Percentiles rank a stretch among this genome's conserved stretches.
Evolutionary conservation across 208 protist species (phyloP).

Genomic region (Trypanosoma brucei): DNA sequence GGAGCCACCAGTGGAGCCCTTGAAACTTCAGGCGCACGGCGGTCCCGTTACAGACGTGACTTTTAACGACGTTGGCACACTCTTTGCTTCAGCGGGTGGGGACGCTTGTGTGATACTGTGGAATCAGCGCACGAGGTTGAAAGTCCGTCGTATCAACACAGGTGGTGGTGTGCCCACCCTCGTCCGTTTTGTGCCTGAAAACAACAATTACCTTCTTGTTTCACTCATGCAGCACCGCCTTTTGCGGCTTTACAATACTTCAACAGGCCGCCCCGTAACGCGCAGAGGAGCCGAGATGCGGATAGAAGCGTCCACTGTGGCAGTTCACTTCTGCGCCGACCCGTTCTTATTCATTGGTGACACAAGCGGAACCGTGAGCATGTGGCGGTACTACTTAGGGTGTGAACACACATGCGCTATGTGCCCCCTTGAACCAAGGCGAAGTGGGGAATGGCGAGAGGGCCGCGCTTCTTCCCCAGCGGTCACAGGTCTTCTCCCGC

Average conservation of each 20-base stretch:
- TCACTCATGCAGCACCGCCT: slow-evolving; percentile 34
- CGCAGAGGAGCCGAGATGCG: slow-evolving; percentile 15
- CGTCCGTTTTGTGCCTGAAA: slow-evolving; percentile 57
- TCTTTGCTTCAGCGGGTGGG: slow-evolving; percentile 40
- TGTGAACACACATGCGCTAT: slow-evolving; percentile 17
- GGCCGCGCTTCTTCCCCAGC: not conserved
- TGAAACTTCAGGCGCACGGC: slow-evolving; percentile 26
- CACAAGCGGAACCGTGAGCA: slow-evolving; percentile 29
- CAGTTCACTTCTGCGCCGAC: slow-evolving; percentile 31
- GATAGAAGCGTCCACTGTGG: slow-evolving; percentile 25
- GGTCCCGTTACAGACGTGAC: slow-evolving; percentile 38
- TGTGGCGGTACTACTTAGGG: slow-evolving; percentile 50
- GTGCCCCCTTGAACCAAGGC: not conserved
- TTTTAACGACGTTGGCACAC: slow-evolving; percentile 48
- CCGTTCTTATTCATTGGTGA: slow-evolving; percentile 66
- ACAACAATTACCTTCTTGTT: slow-evolving; percentile 75
- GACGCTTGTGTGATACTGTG: slow-evolving; percentile 54
- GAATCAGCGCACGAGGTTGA: slow-evolving; percentile 34
- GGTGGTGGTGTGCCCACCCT: slow-evolving; percentile 23
- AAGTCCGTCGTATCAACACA: slow-evolving; percentile 46
- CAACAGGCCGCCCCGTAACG: slow-evolving; percentile 50
- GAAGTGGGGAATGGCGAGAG: not conserved
- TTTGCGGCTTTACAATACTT: slow-evolving; percentile 60
- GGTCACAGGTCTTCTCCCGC: too few species aligned
- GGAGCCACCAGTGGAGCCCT: too few species aligned